Conservation (phyloP, 352 stramenopile genomes). For the Pythium rhizo-oryzae region DNA sequence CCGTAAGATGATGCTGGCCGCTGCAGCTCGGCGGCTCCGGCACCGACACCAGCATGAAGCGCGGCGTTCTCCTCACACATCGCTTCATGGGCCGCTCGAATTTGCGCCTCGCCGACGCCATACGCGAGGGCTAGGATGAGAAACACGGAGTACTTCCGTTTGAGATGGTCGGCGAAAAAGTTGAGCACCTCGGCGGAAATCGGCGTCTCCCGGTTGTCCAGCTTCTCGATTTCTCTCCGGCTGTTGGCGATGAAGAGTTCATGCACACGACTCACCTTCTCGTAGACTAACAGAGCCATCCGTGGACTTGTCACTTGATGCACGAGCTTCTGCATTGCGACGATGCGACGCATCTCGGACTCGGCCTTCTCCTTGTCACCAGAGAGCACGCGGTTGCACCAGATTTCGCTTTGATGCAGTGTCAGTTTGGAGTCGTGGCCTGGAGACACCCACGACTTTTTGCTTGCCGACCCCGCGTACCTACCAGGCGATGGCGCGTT, state of each 20-base stretch:
- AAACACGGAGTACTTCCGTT: constrained; percentile 89
- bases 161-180: constrained; percentile 86
- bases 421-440: constrained; percentile 84
- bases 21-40: constrained; percentile 60
- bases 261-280: constrained; percentile 89
- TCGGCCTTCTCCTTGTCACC: constrained; percentile 85
- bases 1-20: constrained; percentile 58
- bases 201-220: constrained; percentile 44
- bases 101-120: constrained; percentile 75
- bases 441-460: constrained; percentile 69
- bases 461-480: background rate
- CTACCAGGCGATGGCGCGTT: constrained; percentile 17
- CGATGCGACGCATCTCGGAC: constrained; percentile 78
- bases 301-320: constrained; percentile 70
- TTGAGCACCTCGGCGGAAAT: constrained; percentile 69
- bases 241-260: constrained; percentile 84
- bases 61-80: constrained; percentile 86
- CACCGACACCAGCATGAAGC: constrained; percentile 71
- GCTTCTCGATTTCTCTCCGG: constrained; percentile 66
- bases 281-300: constrained; percentile 88
- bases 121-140: constrained; percentile 81
- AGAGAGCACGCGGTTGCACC: constrained; percentile 80
- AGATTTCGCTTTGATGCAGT: constrained; percentile 85
- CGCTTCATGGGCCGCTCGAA: constrained; percentile 74
- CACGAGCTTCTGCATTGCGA: constrained; percentile 88